phyloP scores from a whole-genome alignment of 352 stramenopile species.

The Globisporangium parvum region DNA sequence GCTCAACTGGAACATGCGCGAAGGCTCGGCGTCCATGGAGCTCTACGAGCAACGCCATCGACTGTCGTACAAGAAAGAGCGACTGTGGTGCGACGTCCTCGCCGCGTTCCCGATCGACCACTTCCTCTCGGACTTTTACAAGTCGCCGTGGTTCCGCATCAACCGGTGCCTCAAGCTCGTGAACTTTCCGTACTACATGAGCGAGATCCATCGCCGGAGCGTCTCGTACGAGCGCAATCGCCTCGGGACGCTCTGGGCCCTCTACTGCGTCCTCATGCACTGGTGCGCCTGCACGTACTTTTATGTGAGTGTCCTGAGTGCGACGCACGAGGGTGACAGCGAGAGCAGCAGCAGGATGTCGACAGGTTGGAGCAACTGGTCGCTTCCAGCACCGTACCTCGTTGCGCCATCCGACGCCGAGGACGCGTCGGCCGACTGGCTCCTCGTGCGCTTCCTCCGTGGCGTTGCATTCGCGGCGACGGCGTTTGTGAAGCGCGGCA shows the following conservation, averaged over 20 bases:
- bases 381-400: conserved; percentile 17
- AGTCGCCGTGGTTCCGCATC: conserved; percentile 24
- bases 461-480: conserved; percentile 43
- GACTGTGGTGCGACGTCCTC: conserved; percentile 34
- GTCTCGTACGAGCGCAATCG: conserved; percentile 46
- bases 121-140: conserved; percentile 27
- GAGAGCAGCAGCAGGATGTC: background rate
- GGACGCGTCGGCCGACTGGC: conserved; percentile 13
- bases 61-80: conserved; percentile 32
- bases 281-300: conserved; percentile 52
- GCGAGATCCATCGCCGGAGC: conserved; percentile 49
- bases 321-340: conserved; percentile 27
- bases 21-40: conserved; percentile 30
- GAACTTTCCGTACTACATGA: conserved; percentile 48
- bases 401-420: conserved; percentile 23
- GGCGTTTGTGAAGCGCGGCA: conserved; percentile 49
- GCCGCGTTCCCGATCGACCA: conserved; percentile 36
- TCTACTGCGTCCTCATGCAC: conserved; percentile 55
- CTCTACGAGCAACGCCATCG: conserved; percentile 43
- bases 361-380: conserved; percentile 41
- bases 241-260: conserved; percentile 33
- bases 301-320: conserved; percentile 12
- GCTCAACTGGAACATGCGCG: conserved; percentile 37
- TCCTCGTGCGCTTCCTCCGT: conserved; percentile 28
- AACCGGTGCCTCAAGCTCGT: conserved; percentile 41